phyloP scores from a whole-genome alignment of 2,329 filamentous ascomycete species.

The Ambrosiella cleistominuta region DNA sequence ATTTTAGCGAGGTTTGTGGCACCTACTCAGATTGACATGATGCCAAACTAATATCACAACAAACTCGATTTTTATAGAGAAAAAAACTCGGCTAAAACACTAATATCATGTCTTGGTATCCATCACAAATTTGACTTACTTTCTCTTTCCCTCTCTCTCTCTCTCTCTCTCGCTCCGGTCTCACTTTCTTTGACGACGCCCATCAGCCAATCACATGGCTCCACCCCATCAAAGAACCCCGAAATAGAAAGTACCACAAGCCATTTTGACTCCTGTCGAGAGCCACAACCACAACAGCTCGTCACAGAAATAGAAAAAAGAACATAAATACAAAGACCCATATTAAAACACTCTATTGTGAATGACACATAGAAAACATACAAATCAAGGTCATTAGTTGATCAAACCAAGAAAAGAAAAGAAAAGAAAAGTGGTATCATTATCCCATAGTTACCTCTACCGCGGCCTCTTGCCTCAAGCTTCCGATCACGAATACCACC shows the following conservation, averaged over 20 bases:
- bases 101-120: too few relatives aligned
- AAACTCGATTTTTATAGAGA: too few relatives aligned
- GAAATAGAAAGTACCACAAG: background rate
- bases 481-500: slow-evolving; percentile 44
- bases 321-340: background rate
- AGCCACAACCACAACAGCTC: background rate
- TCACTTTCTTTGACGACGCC: background rate
- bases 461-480: background rate
- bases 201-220: background rate
- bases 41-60: too few relatives aligned
- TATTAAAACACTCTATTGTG: too few relatives aligned
- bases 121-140: too few relatives aligned
- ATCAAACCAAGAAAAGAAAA: background rate
- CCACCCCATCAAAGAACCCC: background rate
- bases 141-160: background rate
- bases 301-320: slow-evolving; percentile 3
- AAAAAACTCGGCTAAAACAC: too few relatives aligned
- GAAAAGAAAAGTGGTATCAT: background rate
- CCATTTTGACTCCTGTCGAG: background rate
- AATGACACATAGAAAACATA: too few relatives aligned
- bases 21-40: too few relatives aligned
- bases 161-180: background rate
- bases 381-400: background rate
- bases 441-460: background rate
- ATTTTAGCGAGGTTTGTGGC: too few relatives aligned